Conservation (phyloP, 495 filamentous ascomycete species). For the Platismatia glauca region DNA sequence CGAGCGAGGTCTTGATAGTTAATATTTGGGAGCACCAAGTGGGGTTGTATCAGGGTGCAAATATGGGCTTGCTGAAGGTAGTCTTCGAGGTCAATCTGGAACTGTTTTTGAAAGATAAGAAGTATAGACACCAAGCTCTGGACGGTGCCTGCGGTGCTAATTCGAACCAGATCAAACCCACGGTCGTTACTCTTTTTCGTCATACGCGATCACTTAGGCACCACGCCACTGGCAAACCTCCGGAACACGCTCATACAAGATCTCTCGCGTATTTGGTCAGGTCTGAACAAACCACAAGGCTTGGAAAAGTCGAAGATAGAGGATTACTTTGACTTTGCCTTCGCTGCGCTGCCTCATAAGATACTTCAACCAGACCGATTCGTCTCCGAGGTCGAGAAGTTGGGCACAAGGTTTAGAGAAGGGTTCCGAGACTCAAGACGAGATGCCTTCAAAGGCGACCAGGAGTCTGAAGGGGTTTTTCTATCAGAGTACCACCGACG, state of each 20-base stretch:
- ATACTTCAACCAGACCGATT: conserved; percentile 94
- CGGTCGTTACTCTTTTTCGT: conserved; percentile 96
- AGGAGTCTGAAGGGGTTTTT: conserved; percentile 70
- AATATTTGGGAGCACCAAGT: conserved; percentile 99
- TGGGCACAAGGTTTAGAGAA: conserved; percentile 72
- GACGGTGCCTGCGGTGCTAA: conserved; percentile 20
- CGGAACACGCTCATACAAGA: conserved; percentile 86
- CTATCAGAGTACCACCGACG: conserved; percentile 89
- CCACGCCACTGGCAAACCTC: conserved; percentile 78
- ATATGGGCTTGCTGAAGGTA: conserved; percentile 96
- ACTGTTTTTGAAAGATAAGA: conserved; percentile 86
- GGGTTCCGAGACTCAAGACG: conserved; percentile 59
- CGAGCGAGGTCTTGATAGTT: conserved; percentile 94
- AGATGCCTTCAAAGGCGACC: conserved; percentile 47
- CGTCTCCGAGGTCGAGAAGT: conserved; percentile 63
- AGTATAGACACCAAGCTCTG: conserved; percentile 45
- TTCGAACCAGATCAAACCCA: conserved; percentile 59
- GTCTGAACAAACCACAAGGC: conserved; percentile 80
- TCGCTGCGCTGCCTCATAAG: conserved; percentile 92
- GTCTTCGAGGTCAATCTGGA: conserved; percentile 98
- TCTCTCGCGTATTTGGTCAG: conserved; percentile 80
- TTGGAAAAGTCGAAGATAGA: conserved; percentile 82
- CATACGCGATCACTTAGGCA: conserved; percentile 90
- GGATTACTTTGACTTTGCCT: conserved; percentile 98
- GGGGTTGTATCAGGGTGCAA: conserved; percentile 93